phyloP scores from a whole-genome alignment of 345 rosid species.

The Populus pruinosa region DNA sequence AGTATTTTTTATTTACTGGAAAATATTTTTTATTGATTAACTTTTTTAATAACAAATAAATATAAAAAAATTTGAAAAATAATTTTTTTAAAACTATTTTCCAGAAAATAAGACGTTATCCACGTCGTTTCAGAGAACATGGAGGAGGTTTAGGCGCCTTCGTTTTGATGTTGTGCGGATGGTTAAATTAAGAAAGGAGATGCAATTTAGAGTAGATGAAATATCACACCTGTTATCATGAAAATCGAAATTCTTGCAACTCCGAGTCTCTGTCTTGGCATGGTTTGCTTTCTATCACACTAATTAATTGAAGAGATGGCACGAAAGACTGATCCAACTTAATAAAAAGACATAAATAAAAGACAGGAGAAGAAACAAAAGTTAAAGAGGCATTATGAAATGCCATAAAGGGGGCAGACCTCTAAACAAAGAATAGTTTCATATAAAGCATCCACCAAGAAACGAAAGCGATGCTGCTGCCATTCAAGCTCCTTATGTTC shows the following conservation, averaged over 20 bases:
- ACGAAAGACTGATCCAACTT: neutral
- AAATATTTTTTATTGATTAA: too few relatives aligned
- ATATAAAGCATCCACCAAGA: neutral
- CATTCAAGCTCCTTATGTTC: neutral
- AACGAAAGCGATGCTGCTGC: neutral
- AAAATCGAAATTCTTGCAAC: neutral
- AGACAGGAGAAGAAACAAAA: too few relatives aligned
- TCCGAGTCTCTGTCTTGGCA: neutral
- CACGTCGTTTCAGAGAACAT: neutral
- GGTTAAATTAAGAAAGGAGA: neutral
- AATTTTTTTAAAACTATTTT: too few relatives aligned
- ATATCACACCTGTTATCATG: neutral
- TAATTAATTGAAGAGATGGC: neutral
- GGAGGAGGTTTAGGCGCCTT: neutral
- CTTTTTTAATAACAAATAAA: too few relatives aligned
- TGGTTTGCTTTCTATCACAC: neutral
- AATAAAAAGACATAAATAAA: too few relatives aligned
- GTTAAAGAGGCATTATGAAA: neutral
- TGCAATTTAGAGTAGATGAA: neutral
- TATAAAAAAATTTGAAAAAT: too few relatives aligned
- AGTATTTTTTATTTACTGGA: too few relatives aligned
- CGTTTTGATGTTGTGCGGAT: neutral
- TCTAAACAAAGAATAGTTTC: neutral
- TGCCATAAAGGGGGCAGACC: neutral
- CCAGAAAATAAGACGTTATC: too few relatives aligned